A percentile compares a stretch with the other conserved stretches of the same genome.
Evolutionary conservation across 306 rosid species (phyloP).

Genomic region (Prunus armeniaca): DNA sequence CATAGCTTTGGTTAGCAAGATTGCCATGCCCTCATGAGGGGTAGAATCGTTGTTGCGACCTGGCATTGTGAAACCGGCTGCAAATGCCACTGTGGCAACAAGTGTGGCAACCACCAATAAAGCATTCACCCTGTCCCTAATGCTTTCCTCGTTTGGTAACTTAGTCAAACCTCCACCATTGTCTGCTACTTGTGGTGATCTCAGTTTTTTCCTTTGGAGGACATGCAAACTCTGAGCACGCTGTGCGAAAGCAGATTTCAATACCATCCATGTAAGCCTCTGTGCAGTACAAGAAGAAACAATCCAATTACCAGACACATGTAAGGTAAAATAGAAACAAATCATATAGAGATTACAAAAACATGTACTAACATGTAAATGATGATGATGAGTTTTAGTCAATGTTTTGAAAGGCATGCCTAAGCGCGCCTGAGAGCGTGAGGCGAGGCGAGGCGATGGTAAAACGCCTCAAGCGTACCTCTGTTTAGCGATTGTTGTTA

Average conservation of each 20-base stretch:
- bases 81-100: not conserved
- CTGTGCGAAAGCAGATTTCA: conserved; percentile 9
- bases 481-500: too few relatives aligned
- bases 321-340: too few relatives aligned
- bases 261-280: conserved; percentile 1
- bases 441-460: too few relatives aligned
- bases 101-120: not conserved
- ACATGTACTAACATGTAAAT: too few relatives aligned
- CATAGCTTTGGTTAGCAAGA: not conserved
- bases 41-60: not conserved
- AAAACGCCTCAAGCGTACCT: too few relatives aligned
- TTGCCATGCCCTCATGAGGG: not conserved
- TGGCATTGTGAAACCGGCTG: not conserved
- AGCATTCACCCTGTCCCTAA: not conserved
- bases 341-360: too few relatives aligned
- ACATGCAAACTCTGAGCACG: not conserved
- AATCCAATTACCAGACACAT: too few relatives aligned
- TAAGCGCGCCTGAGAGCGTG: too few relatives aligned
- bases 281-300: not conserved
- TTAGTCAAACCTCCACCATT: not conserved
- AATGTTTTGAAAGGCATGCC: too few relatives aligned
- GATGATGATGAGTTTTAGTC: too few relatives aligned
- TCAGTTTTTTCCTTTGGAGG: not conserved
- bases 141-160: not conserved
- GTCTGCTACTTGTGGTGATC: not conserved